Evolutionary conservation across 1,284 basidiomycete species (phyloP), one percentile per base, ranked within the genome.

Genomic region (Austroboletus niveus): DNA sequence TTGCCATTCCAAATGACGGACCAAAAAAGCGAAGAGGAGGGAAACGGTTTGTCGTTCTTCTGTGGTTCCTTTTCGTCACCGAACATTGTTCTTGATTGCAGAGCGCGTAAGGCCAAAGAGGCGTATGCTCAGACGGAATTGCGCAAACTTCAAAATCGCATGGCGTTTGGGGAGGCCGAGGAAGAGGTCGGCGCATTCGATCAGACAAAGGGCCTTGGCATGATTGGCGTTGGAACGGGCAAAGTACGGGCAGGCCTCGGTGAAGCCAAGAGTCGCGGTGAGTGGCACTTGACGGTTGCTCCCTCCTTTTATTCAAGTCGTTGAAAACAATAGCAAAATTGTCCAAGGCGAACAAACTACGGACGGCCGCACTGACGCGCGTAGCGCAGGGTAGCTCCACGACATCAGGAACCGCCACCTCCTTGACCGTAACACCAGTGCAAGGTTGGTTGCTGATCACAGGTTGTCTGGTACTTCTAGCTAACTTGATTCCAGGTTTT

Each of bases 161-260:
- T 99, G 86, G 86, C 82, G 57, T 99, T 99, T 63, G 97, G 97
- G 49, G 89, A 96, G 72, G 89, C 87, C 2, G 97, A 99, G 69
- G 89, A 96, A 64, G 97, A 99, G 71, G 89, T 94, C 22, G 94
- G 93, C 36, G 92, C 94, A 20, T 97, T 94, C 65, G 97, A 98
- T 73, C 89, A 98, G 77, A 94, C 92, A 11, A 91, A 94, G 72
- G 97, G 97, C 6, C 72, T 99, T 66, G 97, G 97, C 57, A 98
- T 99, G 94, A 92, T 98, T 57, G 93, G 93, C 42, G 80, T 78
- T 47, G 75, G 82, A 17, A 87, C 86, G 15, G 96, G 96, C 31
- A 92, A 90, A 70, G 87, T 99, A 43, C 80, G 96, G 50, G 94
- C 93, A 9, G 86, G 86, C 46, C 71, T 82, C 43, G 93, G 87